Percentiles rank a stretch among this genome's conserved stretches.
Conservation (phyloP, 176 grass and related monocot genomes). For the Aegilops tauschii region DNA sequence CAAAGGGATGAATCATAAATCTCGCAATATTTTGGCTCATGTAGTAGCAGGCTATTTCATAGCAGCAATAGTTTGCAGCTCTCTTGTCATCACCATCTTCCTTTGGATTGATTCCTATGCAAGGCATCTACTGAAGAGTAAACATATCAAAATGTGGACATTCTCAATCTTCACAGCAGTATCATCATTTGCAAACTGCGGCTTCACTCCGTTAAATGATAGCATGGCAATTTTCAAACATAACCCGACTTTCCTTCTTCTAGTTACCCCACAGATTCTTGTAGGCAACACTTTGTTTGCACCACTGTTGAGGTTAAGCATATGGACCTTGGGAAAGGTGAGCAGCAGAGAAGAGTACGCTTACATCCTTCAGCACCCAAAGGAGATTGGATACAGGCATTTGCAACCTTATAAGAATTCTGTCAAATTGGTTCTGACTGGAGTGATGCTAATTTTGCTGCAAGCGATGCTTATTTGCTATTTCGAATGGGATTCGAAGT, state of each 20-base stretch:
- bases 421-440: constrained; percentile 26
- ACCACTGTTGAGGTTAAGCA: constrained; percentile 44
- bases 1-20: constrained; percentile 5
- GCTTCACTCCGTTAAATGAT: constrained; percentile 60
- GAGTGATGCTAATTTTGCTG: constrained; percentile 19
- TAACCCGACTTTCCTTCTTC: constrained; percentile 48
- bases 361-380: constrained; percentile 32
- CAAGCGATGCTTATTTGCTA: constrained; percentile 36
- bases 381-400: constrained; percentile 23
- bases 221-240: constrained; percentile 62
- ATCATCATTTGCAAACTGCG: constrained; percentile 69
- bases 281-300: constrained; percentile 66
- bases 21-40: constrained; percentile 34
- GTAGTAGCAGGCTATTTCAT: constrained; percentile 39
- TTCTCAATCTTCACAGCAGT: constrained; percentile 37
- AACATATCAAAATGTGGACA: constrained; percentile 44
- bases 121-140: constrained; percentile 43
- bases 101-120: constrained; percentile 35
- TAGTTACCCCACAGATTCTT: constrained; percentile 49
- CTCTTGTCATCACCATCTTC: constrained; percentile 22
- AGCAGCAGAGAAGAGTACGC: constrained; percentile 31
- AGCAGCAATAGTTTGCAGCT: constrained; percentile 31
- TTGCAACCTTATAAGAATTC: constrained; percentile 20
- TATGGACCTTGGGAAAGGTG: constrained; percentile 32
- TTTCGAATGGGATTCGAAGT: constrained; percentile 43